Percentiles rank a stretch among this genome's conserved stretches.
phyloP scores from a whole-genome alignment of 352 stramenopile genomes.

The Phytophthora pistaciae region DNA sequence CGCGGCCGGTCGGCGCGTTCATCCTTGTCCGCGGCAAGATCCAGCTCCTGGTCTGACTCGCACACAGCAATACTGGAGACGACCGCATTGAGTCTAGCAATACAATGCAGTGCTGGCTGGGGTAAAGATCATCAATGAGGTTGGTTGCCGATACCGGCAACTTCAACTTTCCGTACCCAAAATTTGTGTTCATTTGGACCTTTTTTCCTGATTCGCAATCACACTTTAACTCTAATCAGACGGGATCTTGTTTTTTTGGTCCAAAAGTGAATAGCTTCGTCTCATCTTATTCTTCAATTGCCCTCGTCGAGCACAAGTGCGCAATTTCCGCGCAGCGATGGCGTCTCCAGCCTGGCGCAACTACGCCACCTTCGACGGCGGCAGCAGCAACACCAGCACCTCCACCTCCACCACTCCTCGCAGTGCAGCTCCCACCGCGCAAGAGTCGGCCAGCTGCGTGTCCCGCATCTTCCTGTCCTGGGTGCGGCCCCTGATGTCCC shows the following conservation, averaged over 20 bases:
- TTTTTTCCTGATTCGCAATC: constrained; percentile 4
- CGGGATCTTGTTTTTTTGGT: background rate
- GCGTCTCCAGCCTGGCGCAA: constrained; percentile 2
- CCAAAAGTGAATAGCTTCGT: background rate
- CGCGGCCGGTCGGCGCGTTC: background rate
- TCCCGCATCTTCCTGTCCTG: constrained; percentile 54
- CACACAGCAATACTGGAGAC: too few species aligned
- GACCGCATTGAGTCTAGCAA: background rate
- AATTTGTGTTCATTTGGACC: too few species aligned
- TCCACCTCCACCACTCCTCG: background rate
- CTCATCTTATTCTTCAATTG: constrained; percentile 23
- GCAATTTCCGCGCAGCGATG: background rate
- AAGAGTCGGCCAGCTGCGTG: constrained; percentile 31
- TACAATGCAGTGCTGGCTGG: too few species aligned
- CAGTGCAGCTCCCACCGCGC: constrained; percentile 4
- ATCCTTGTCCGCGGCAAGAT: background rate
- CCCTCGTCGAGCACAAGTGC: background rate
- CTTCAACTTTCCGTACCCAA: too few species aligned
- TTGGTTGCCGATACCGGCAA: too few species aligned
- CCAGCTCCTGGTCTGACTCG: background rate
- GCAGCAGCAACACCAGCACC: background rate
- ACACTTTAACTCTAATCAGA: constrained; percentile 18
- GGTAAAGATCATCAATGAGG: too few species aligned
- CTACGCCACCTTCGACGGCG: constrained; percentile 21
- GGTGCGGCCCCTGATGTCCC: constrained; percentile 51